Conservation (phyloP, 257 asterid genomes). For the Marsdenia floribunda region DNA sequence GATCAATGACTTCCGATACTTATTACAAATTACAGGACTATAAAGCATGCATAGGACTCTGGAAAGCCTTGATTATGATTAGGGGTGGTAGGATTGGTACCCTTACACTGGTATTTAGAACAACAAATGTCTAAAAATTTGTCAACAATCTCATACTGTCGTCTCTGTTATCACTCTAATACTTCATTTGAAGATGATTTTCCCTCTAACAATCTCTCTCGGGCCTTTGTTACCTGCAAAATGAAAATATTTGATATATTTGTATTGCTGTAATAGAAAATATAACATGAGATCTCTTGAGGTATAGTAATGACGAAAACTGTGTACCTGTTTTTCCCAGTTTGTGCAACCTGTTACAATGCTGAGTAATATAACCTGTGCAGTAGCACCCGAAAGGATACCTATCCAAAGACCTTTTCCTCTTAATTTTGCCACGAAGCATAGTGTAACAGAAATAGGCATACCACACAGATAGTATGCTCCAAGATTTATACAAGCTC, state of each 20-base stretch:
- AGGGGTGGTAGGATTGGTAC: too few relatives aligned
- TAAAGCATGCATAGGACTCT: too few relatives aligned
- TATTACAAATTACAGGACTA: too few relatives aligned
- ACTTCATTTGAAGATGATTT: neutral
- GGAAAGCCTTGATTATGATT: too few relatives aligned
- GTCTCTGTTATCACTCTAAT: neutral
- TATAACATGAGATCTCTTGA: too few relatives aligned
- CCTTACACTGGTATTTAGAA: too few relatives aligned
- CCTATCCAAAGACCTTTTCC: conserved; percentile 86
- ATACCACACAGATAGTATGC: conserved; percentile 73
- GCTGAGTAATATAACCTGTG: conserved; percentile 44
- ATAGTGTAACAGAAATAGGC: conserved; percentile 56
- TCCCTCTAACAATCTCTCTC: conserved; percentile 24
- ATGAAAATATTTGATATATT: neutral
- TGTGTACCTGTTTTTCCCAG: conserved; percentile 62
- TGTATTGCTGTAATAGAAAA: too few relatives aligned
- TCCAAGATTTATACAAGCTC: conserved; percentile 71
- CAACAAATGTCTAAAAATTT: too few relatives aligned
- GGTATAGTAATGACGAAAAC: too few relatives aligned
- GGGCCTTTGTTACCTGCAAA: conserved; percentile 24
- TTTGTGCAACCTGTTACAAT: conserved; percentile 52
- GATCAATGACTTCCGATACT: too few relatives aligned
- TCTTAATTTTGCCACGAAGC: conserved; percentile 49
- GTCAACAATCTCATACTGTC: too few relatives aligned
- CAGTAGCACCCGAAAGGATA: conserved; percentile 43